Evolutionary conservation across 1,139 yeast genomes (phyloP).

Genomic region (Nakaseomyces bracarensis): DNA sequence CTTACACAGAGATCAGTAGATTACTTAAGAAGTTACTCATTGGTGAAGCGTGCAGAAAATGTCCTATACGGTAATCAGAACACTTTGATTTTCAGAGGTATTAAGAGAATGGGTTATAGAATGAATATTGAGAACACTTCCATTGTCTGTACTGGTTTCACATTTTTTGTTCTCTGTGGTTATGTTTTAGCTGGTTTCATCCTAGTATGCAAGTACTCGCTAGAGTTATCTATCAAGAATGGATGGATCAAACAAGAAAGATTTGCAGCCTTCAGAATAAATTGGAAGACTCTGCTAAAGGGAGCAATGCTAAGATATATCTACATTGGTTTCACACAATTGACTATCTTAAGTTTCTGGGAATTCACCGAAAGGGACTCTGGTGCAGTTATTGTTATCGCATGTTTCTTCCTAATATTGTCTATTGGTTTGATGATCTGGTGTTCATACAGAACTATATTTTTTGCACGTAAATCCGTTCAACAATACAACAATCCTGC

Average conservation of each 20-base stretch:
- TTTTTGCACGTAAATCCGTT: constrained; percentile 50
- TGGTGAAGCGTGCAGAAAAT: constrained; percentile 31
- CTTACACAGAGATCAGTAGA: constrained; percentile 63
- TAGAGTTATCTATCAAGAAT: constrained; percentile 39
- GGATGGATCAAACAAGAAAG: constrained; percentile 43
- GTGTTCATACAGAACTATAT: constrained; percentile 51
- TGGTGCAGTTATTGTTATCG: constrained; percentile 65
- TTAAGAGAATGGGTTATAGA: constrained; percentile 60
- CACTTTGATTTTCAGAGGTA: constrained; percentile 62
- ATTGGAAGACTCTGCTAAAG: constrained; percentile 50
- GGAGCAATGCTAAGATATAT: constrained; percentile 64
- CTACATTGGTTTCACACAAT: constrained; percentile 68
- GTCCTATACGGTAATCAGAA: constrained; percentile 38
- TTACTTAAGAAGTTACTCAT: constrained; percentile 19
- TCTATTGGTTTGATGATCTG: constrained; percentile 49
- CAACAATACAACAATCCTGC: constrained; percentile 59
- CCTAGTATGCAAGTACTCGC: constrained; percentile 41
- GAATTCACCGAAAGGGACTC: constrained; percentile 66
- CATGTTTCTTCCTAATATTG: constrained; percentile 51
- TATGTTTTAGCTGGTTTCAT: constrained; percentile 49
- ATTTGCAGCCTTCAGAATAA: constrained; percentile 42
- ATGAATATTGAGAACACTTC: constrained; percentile 66
- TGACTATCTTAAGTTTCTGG: constrained; percentile 61
- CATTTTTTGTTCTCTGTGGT: constrained; percentile 63
- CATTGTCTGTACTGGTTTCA: constrained; percentile 66